Percentiles rank a stretch among this genome's conserved stretches.
These are phyloP conservation scores for Scedosporium minutisporum DNA, from an alignment of 2,329 filamentous ascomycete genomes.

Conservation along the genomic window DNA sequence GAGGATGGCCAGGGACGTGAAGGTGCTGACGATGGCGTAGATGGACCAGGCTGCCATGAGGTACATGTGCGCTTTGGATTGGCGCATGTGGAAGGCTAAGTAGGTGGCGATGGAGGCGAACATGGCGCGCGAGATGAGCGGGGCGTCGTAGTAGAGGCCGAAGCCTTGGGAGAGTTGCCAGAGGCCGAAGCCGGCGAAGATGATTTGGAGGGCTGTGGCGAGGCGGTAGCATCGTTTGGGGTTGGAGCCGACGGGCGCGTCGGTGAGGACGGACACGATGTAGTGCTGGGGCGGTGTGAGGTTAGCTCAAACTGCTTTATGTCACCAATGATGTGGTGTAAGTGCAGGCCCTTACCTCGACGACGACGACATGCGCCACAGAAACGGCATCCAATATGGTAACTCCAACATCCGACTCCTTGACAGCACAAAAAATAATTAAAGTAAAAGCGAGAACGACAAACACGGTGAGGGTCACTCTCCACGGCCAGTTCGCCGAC, in stretches of 20 bases:
- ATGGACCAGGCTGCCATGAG: not conserved
- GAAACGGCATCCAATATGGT: not conserved
- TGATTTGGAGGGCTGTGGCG: not conserved
- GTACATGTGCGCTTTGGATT: not conserved
- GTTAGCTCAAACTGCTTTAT: not conserved
- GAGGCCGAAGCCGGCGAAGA: not conserved
- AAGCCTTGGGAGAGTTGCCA: not conserved
- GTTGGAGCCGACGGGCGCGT: not conserved
- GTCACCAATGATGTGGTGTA: too few relatives aligned
- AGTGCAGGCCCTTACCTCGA: not conserved
- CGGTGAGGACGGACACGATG: not conserved
- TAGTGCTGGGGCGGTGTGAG: not conserved
- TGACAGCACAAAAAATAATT: not conserved
- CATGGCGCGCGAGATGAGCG: not conserved
- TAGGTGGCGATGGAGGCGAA: not conserved
- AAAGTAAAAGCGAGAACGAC: not conserved
- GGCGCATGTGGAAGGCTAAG: not conserved
- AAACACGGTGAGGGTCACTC: not conserved
- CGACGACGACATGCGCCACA: not conserved
- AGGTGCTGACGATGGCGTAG: not conserved
- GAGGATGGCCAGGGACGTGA: not conserved
- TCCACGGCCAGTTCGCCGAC: slow-evolving; percentile 1
- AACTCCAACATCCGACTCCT: not conserved
- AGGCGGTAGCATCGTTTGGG: not conserved
- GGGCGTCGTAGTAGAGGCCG: not conserved